phyloP scores from a whole-genome alignment of 1,139 yeast species.

The Saccharomyces pastorianus region DNA sequence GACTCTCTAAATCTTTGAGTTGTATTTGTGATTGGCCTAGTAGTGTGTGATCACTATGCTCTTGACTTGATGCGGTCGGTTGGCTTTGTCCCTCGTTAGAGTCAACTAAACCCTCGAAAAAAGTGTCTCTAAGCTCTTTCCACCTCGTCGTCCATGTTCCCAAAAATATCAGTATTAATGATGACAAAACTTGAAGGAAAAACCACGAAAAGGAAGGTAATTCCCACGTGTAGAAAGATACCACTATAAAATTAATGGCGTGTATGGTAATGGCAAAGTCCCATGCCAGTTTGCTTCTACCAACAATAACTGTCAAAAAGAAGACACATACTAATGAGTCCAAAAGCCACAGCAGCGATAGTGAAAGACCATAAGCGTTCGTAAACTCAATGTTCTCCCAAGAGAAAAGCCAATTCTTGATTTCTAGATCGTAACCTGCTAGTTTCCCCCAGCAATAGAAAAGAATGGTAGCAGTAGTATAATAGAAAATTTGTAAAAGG shows the following conservation, averaged over 20 bases:
- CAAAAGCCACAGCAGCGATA: constrained; percentile 68
- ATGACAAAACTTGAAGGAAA: constrained; percentile 63
- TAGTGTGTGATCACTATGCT: neutral
- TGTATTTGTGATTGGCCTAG: constrained; percentile 19
- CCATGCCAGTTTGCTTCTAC: constrained; percentile 88
- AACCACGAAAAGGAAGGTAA: constrained; percentile 85
- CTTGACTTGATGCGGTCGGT: no score
- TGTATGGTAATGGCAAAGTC: constrained; percentile 91
- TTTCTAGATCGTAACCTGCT: constrained; percentile 56
- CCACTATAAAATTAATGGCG: constrained; percentile 64
- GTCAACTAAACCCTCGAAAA: constrained; percentile 73
- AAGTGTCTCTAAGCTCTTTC: constrained; percentile 81
- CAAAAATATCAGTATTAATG: constrained; percentile 59
- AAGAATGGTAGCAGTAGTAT: constrained; percentile 50
- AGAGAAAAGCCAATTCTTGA: constrained; percentile 57
- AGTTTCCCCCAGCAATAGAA: constrained; percentile 51
- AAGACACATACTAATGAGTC: constrained; percentile 72
- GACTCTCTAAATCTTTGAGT: constrained; percentile 30
- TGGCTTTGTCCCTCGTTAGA: no score
- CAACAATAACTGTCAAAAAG: constrained; percentile 79
- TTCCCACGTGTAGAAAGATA: constrained; percentile 54
- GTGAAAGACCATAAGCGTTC: constrained; percentile 71
- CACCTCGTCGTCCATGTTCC: constrained; percentile 85
- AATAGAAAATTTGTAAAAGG: constrained; percentile 58
- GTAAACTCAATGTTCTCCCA: constrained; percentile 71